Base-by-base conservation (phyloP, 148 eudicot species). In the Nyssa sinensis region DNA sequence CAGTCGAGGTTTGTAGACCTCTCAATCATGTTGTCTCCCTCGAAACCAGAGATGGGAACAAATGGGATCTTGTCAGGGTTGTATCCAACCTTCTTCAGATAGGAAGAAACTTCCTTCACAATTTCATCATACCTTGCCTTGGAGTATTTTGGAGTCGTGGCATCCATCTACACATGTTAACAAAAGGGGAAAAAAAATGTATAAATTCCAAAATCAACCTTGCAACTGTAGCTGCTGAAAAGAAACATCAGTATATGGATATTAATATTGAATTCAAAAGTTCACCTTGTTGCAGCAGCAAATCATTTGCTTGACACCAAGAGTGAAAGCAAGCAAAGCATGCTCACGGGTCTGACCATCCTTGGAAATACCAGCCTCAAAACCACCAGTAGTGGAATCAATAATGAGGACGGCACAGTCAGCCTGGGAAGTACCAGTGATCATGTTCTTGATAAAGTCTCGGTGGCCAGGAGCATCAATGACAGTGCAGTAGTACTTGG, bases 301-400 rank as follows among this genome's bases (percentile, higher is more conserved):
- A 41, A 86, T 86, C 87, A 86, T 84, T 66, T 86, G 89, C 81
- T 66, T 86, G 64, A 86, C 89, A 79, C 89, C 87, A 61, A 86
- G 85, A 12, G 89, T 84, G 78, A 86, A 86, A 69, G 89, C 87
- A 81, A 86, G 86, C 69, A 86, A 69, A n/a, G 87, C 87, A 58
- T 86, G 89, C 72, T 86, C 89, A 77, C 90, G 87, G 70, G 90
- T 86, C 86, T 86, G 87, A 30, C 90, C 90, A 73, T 86, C 85
- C 81, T 86, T 86, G 55, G 87, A 86, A 30, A 86, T 84, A 77
- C 90, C 90, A 69, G 86, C 90, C 57, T 86, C 89, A 67, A 86
- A 86, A 79, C 89, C 87, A 79, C 89, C 85, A 66, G 89, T 81
- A 57, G 89, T 84, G 69, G 85, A 86, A 32, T 86, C 89, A 49